A percentile compares a stretch with the other conserved stretches of the same genome.
Evolutionary conservation across 2,329 filamentous ascomycete genomes (phyloP).

Genomic region (Colletotrichum tropicicola): DNA sequence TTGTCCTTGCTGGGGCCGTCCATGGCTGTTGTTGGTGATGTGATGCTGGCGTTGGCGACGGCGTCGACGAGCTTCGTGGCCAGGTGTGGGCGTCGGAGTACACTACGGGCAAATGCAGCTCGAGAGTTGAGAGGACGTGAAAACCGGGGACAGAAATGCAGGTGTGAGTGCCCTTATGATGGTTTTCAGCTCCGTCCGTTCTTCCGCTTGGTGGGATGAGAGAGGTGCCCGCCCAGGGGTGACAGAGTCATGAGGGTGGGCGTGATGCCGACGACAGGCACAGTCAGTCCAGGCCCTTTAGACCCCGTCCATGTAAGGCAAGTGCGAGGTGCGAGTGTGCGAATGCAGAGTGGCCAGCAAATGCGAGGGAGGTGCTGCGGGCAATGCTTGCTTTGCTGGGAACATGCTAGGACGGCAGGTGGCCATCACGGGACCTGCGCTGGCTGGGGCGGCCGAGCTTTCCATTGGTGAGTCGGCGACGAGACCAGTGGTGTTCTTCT

Average conservation of each 20-base stretch:
- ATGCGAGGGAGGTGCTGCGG: no score
- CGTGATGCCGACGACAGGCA: slow-evolving; percentile 21
- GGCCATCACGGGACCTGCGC: slow-evolving; percentile 21
- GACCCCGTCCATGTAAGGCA: slow-evolving; percentile 13
- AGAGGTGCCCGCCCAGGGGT: not conserved
- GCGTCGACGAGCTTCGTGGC: no score
- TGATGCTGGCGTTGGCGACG: no score
- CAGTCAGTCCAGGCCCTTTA: slow-evolving; percentile 23
- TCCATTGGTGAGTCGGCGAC: slow-evolving; percentile 20
- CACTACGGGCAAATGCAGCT: no score
- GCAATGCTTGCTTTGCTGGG: slow-evolving; percentile 6
- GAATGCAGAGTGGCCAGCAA: not conserved
- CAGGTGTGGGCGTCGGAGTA: no score
- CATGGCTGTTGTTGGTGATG: slow-evolving; percentile 7
- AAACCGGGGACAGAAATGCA: not conserved
- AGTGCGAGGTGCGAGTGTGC: not conserved
- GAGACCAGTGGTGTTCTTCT: not conserved
- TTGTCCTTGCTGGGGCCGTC: slow-evolving; percentile 50
- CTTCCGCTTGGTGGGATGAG: slow-evolving; percentile 21
- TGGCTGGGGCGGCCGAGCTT: slow-evolving; percentile 8
- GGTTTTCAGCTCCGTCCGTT: slow-evolving; percentile 13
- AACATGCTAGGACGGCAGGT: slow-evolving; percentile 19
- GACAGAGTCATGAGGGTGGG: slow-evolving; percentile 25
- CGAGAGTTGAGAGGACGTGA: slow-evolving; percentile 4
- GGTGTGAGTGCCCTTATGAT: slow-evolving; percentile 26